phyloP scores from a whole-genome alignment of 106 monocot species.

The Ottelia alismoides region DNA sequence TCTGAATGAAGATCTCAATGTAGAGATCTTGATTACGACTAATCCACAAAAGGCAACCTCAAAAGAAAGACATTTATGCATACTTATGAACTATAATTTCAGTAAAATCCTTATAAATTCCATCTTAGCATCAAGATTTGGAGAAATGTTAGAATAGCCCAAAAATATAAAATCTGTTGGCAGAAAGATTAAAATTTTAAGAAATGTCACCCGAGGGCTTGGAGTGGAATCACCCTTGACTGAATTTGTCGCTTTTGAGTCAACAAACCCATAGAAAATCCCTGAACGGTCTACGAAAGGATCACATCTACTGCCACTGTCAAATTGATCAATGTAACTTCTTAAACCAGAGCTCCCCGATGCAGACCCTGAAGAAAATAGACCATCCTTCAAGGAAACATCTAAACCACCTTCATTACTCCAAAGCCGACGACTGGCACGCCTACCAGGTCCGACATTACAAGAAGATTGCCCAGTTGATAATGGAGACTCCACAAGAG shows the following conservation, averaged over 20 bases:
- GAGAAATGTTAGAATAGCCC: not conserved
- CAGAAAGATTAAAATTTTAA: not conserved
- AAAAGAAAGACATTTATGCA: no score
- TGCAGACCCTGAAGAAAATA: constrained; percentile 23
- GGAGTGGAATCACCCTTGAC: constrained; percentile 14
- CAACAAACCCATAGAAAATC: constrained; percentile 52
- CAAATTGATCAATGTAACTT: constrained; percentile 5
- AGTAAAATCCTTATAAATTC: not conserved
- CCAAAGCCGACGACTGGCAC: constrained; percentile 57
- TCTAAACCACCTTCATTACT: constrained; percentile 40
- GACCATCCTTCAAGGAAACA: constrained; percentile 73
- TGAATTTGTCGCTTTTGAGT: constrained; percentile 4
- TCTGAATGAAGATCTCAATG: no score
- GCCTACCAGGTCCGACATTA: constrained; percentile 22
- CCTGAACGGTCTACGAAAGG: constrained; percentile 13
- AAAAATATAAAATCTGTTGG: not conserved
- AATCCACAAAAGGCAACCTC: no score
- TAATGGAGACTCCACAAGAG: constrained; percentile 31
- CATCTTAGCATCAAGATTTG: not conserved
- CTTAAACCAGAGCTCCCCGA: constrained; percentile 8
- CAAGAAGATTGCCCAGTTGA: constrained; percentile 31
- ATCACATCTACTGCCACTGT: constrained; percentile 6
- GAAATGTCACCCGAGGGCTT: constrained; percentile 47
- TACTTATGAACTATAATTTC: not conserved
- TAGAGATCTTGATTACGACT: no score